Evolutionary conservation across 2,329 filamentous ascomycete species (phyloP).

Genomic region (Exophiala viscosa): DNA sequence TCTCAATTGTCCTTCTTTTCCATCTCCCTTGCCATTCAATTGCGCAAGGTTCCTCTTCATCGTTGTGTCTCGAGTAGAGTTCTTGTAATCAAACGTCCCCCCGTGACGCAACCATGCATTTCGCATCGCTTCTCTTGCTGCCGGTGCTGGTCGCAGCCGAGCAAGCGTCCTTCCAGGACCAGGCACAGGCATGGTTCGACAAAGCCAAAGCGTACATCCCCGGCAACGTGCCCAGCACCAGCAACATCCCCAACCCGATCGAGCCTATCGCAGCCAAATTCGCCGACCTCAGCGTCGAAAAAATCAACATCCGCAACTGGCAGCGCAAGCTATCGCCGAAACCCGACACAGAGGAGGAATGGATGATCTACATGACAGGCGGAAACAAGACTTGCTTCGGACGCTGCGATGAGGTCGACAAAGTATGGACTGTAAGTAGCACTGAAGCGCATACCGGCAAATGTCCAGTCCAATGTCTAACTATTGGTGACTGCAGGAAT

Average conservation of each 20-base stretch:
- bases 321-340: conserved; percentile 48
- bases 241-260: conserved; percentile 34
- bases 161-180: conserved; percentile 51
- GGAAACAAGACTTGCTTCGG: conserved; percentile 64
- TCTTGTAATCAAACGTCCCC: neutral
- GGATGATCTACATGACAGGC: conserved; percentile 60
- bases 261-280: conserved; percentile 46
- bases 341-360: conserved; percentile 47
- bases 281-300: conserved; percentile 49
- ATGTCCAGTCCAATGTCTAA: neutral
- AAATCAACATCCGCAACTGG: conserved; percentile 57
- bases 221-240: conserved; percentile 40
- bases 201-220: conserved; percentile 55
- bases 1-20: neutral
- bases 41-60: neutral
- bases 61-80: neutral
- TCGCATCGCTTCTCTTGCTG: conserved; percentile 47
- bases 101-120: conserved; percentile 46
- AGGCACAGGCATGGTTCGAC: conserved; percentile 46
- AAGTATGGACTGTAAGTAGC: conserved; percentile 47
- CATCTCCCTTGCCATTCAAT: neutral
- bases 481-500: conserved; percentile 41
- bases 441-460: neutral
- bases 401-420: conserved; percentile 52
- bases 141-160: conserved; percentile 38